Evolutionary conservation across 106 monocot genomes (phyloP), one percentile per base, ranked within the genome.

Genomic region (Apostasia ramifera): DNA sequence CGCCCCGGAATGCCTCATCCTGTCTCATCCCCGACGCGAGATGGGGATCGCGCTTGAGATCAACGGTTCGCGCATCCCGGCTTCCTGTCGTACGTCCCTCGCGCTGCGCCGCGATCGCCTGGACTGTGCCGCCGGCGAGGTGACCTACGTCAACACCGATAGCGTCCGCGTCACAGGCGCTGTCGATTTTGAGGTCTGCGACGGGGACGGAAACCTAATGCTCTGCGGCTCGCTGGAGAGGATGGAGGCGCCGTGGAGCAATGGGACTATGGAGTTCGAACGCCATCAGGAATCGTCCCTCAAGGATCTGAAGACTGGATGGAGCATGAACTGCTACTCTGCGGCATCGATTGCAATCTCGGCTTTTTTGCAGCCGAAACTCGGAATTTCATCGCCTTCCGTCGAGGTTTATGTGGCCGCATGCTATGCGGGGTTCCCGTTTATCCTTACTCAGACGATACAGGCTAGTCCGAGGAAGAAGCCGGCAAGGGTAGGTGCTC

Each of bases 351-450:
- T 59, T 52, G 67, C 53, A 6, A 56, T 73, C 1, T 76, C 73
- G 2, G 52, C 59, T 0, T 71, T 78, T 40, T 66, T 64, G 2
- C 74, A 69, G 53, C 70, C 77, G n/a, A 81, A 78, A 64, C 11
- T 68, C 8, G 79, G 76, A 26, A 66, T 55, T 10, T 53, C 63
- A 8, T 69, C 76, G 1, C 82, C 86, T 1, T 79, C 76, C 11
- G 70, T 87, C 51, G 87, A 87, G 80, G 83, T 87, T 2, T 87
- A 87, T 57, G 74, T 87, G 14, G 83, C 87, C 2, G 87, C 83
- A 38, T 87, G 87, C 44, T 87, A 63, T 55, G 71, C 77, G 11
- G 83, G 83, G 4, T 37, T 50, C 39, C 87, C 87, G 6, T 60
- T 87, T 62, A 87, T 87, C 42, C 77, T 87, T 40, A 80, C 87